Evolutionary conservation across 257 asterid species (phyloP).

Genomic region (Parsonsia alboflavescens): DNA sequence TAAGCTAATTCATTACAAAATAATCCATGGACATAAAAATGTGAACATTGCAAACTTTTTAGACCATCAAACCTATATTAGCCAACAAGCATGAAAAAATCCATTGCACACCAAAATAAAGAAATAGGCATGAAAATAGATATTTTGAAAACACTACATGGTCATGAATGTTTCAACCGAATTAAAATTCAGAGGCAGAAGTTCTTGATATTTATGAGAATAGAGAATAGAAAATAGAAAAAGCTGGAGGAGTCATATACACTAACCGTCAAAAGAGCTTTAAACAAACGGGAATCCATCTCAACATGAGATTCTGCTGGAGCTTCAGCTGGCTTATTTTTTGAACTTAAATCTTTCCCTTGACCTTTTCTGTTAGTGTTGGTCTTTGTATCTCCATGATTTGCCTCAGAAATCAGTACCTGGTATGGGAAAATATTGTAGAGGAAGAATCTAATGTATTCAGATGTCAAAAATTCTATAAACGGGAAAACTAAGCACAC

Average conservation of each 20-base stretch:
- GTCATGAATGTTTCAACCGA: not conserved
- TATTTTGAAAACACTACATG: not conserved
- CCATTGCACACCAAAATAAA: not conserved
- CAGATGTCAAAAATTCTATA: not conserved
- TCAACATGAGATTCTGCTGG: slow-evolving; percentile 54
- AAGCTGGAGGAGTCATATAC: slow-evolving; percentile 10
- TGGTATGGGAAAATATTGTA: slow-evolving; percentile 23
- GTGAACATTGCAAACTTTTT: not conserved
- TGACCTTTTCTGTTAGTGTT: slow-evolving; percentile 30
- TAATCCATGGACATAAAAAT: not conserved
- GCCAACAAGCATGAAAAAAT: not conserved
- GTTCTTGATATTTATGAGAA: not conserved
- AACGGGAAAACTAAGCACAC: not conserved
- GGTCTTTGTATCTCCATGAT: slow-evolving; percentile 27
- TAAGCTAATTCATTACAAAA: not conserved
- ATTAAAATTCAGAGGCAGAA: no score
- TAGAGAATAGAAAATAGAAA: not conserved
- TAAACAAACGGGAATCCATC: slow-evolving; percentile 93
- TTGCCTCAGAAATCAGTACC: slow-evolving; percentile 79
- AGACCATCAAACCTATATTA: not conserved
- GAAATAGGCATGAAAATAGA: not conserved
- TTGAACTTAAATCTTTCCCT: slow-evolving; percentile 32
- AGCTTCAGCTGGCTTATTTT: slow-evolving; percentile 40
- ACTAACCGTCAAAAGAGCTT: slow-evolving; percentile 83
- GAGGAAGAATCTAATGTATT: not conserved